Conservation (phyloP, 805 yeast species). For the Wickerhamiella occidentalis region DNA sequence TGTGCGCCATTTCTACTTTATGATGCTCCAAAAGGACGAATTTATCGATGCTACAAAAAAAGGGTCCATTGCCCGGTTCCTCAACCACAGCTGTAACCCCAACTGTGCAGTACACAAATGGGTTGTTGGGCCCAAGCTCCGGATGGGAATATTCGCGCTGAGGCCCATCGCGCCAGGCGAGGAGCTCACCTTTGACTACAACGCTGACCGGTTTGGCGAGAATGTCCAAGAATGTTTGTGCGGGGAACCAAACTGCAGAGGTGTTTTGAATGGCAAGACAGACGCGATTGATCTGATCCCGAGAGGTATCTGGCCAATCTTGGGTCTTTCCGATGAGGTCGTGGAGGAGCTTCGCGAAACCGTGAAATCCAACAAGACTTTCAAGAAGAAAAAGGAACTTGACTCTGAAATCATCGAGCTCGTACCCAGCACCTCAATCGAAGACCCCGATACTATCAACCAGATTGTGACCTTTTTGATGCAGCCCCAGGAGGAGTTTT, state of each 20-base stretch:
- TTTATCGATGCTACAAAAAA: conserved; percentile 88
- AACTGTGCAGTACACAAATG: conserved; percentile 93
- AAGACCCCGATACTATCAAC: conserved; percentile 46
- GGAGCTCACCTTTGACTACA: conserved; percentile 84
- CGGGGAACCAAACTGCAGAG: conserved; percentile 84
- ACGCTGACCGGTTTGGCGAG: conserved; percentile 94
- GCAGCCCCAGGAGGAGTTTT: conserved; percentile 57
- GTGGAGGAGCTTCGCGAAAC: conserved; percentile 36
- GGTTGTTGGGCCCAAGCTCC: conserved; percentile 81
- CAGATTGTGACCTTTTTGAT: conserved; percentile 70
- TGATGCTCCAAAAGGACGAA: conserved; percentile 89
- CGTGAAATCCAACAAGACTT: conserved; percentile 14
- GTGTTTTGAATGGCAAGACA: conserved; percentile 91
- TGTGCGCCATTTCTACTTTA: conserved; percentile 77
- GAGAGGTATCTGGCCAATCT: conserved; percentile 69
- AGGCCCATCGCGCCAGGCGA: conserved; percentile 62
- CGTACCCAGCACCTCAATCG: conserved; percentile 41
- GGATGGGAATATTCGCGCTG: conserved; percentile 92
- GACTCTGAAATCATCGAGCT: conserved; percentile 35
- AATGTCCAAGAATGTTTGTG: conserved; percentile 89
- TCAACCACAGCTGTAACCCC: conserved; percentile 92
- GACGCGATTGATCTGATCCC: conserved; percentile 92
- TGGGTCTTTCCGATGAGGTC: conserved; percentile 59
- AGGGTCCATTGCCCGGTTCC: conserved; percentile 83
- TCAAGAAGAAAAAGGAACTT: conserved; percentile 40